Percentiles rank a stretch among this genome's conserved stretches.
phyloP scores from a whole-genome alignment of 108 stramenopile genomes.

The Cyclotella distinguenda region DNA sequence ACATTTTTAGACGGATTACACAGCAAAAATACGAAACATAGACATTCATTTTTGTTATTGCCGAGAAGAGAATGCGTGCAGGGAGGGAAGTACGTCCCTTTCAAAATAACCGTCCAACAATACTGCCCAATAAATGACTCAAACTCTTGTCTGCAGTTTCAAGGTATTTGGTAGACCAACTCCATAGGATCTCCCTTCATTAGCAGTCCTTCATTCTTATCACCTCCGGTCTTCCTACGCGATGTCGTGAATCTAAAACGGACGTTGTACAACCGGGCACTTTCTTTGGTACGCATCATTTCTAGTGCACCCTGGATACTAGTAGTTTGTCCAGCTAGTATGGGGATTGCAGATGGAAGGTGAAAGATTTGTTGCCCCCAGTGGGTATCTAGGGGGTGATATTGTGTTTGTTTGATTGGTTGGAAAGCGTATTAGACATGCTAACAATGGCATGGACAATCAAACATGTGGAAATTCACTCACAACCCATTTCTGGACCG shows the following conservation, averaged over 20 bases:
- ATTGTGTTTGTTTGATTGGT: background rate
- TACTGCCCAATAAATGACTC: background rate
- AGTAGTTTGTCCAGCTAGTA: slow-evolving; percentile 73
- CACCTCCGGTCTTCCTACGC: slow-evolving; percentile 55
- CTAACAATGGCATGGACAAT: background rate
- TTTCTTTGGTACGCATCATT: slow-evolving; percentile 86
- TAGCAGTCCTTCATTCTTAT: slow-evolving; percentile 52
- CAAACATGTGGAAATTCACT: slow-evolving; percentile 8
- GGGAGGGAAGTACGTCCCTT: no score
- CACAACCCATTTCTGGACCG: slow-evolving; percentile 89
- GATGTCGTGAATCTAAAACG: slow-evolving; percentile 53
- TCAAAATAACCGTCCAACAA: background rate
- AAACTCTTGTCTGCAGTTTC: background rate
- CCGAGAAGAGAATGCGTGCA: no score
- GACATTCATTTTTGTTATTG: no score
- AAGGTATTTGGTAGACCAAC: slow-evolving; percentile 86
- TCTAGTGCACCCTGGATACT: slow-evolving; percentile 71
- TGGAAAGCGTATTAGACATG: background rate
- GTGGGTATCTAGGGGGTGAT: slow-evolving; percentile 79
- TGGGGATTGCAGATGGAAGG: slow-evolving; percentile 68
- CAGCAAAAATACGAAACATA: no score
- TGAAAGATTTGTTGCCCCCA: slow-evolving; percentile 98
- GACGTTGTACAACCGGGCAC: slow-evolving; percentile 90
- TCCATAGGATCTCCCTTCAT: slow-evolving; percentile 69
- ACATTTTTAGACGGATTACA: no score